Conservation (phyloP, 345 rosid species). For the Populus simonii region DNA sequence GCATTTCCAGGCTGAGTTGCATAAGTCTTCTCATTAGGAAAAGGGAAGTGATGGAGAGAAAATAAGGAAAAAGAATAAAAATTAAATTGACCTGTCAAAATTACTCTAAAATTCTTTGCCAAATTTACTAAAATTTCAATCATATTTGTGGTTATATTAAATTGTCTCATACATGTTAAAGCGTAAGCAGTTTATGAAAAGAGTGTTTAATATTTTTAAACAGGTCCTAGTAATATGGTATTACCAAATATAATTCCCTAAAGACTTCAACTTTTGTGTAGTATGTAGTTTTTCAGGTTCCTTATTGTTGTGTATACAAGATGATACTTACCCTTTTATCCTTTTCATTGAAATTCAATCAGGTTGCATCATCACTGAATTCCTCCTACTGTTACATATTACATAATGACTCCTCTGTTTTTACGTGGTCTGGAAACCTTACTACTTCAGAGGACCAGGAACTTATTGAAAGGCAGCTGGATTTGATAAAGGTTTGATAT, state of each 20-base stretch:
- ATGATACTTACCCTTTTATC: slow-evolving; percentile 2
- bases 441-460: slow-evolving; percentile 73
- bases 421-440: slow-evolving; percentile 90
- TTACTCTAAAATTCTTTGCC: too few species aligned
- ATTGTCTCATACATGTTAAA: too few species aligned
- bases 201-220: background rate
- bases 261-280: background rate
- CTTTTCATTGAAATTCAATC: slow-evolving; percentile 23
- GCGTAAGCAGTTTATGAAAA: too few species aligned
- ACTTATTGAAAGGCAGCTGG: slow-evolving; percentile 89
- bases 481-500: slow-evolving; percentile 80
- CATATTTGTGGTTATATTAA: too few species aligned
- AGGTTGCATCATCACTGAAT: slow-evolving; percentile 86
- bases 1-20: too few species aligned
- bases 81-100: too few species aligned
- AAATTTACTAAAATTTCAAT: too few species aligned
- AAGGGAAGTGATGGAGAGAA: too few species aligned
- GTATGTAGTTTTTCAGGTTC: background rate
- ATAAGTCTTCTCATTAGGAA: too few species aligned
- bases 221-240: background rate
- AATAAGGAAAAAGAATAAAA: too few species aligned
- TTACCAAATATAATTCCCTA: background rate
- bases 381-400: slow-evolving; percentile 91
- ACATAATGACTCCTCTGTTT: slow-evolving; percentile 69
- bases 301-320: background rate